phyloP scores from a whole-genome alignment of 2,329 filamentous ascomycete genomes.

The Capronia epimyces region DNA sequence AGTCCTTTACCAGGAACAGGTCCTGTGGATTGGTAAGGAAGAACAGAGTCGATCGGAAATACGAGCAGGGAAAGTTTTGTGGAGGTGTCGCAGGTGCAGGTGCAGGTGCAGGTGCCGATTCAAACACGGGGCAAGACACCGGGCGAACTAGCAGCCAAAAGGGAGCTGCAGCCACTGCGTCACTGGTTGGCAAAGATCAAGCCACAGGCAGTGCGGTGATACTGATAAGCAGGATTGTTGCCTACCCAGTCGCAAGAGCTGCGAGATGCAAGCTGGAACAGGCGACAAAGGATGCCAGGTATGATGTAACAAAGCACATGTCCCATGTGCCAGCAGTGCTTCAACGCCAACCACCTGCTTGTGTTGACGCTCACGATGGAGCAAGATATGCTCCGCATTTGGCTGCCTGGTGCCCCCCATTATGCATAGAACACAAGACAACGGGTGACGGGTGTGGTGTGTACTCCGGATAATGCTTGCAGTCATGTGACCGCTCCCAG shows the following conservation, averaged over 20 bases:
- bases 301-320: slow-evolving; percentile 7
- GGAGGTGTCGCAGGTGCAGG: slow-evolving; percentile 8
- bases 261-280: not conserved
- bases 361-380: not conserved
- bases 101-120: not conserved
- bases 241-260: no score
- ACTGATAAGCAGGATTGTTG: slow-evolving; percentile 7
- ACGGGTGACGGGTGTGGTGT: no score
- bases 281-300: not conserved
- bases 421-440: no score
- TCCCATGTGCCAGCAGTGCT: no score
- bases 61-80: slow-evolving; percentile 9
- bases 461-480: no score
- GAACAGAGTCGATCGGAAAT: slow-evolving; percentile 2
- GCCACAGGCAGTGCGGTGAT: not conserved
- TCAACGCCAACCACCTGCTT: not conserved
- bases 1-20: not conserved
- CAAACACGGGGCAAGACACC: not conserved
- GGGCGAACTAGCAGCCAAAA: not conserved
- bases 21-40: slow-evolving; percentile 5
- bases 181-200: slow-evolving; percentile 5
- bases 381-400: not conserved
- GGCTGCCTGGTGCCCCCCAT: not conserved
- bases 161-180: slow-evolving; percentile 11
- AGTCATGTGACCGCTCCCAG: no score